Percentiles rank a stretch among this genome's conserved stretches.
Evolutionary conservation across 139 green algal species (phyloP).

Genomic region (Coelastrella sp.): DNA sequence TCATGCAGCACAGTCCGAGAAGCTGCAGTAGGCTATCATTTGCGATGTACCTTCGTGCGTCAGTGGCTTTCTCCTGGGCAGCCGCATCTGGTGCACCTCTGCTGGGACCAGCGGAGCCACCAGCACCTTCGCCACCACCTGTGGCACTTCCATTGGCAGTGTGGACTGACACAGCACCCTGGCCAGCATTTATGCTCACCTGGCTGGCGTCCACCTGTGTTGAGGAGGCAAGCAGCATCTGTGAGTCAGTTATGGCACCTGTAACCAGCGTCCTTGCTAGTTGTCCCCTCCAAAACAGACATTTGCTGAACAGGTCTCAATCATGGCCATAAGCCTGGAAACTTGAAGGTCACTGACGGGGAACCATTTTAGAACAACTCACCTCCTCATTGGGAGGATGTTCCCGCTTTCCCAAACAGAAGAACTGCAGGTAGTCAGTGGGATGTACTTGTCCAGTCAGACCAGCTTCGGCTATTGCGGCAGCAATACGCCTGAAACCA

Average conservation of each 20-base stretch:
- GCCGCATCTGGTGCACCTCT: background rate
- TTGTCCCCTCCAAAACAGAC: too few relatives aligned
- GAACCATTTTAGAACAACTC: too few relatives aligned
- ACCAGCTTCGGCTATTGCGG: constrained; percentile 38
- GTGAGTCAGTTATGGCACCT: too few relatives aligned
- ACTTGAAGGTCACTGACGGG: too few relatives aligned
- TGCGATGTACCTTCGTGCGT: background rate
- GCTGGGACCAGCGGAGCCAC: background rate
- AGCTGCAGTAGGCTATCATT: too few relatives aligned
- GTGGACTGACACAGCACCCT: too few relatives aligned
- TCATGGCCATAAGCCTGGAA: too few relatives aligned
- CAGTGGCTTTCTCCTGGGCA: background rate
- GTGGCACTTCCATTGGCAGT: background rate
- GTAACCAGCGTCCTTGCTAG: too few relatives aligned
- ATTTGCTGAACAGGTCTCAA: too few relatives aligned
- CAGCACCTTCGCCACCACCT: background rate
- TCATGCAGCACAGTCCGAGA: too few relatives aligned
- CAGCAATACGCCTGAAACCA: constrained; percentile 47
- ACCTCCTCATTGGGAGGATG: background rate
- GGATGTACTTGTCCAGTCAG: constrained; percentile 47
- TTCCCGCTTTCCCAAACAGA: constrained; percentile 66
- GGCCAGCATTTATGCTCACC: background rate
- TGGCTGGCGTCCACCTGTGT: background rate
- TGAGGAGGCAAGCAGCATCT: too few relatives aligned
- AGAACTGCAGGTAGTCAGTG: constrained; percentile 80